phyloP scores from a whole-genome alignment of 2,329 filamentous ascomycete species.

The Akanthomyces muscarius region DNA sequence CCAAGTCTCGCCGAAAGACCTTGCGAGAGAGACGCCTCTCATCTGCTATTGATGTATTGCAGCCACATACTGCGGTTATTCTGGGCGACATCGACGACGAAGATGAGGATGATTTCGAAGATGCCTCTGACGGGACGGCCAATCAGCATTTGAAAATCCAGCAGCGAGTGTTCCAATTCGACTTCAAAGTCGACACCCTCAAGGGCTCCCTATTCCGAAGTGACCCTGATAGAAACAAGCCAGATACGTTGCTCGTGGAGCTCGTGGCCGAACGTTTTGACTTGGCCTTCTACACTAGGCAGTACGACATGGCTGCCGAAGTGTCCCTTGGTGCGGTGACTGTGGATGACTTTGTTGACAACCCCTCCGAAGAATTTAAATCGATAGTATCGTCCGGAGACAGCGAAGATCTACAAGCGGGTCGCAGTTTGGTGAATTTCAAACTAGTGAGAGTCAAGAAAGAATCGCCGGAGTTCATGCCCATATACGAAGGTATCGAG shows the following conservation, averaged over 20 bases:
- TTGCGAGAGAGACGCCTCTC: slow-evolving; percentile 55
- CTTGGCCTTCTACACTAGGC: slow-evolving; percentile 80
- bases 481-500: slow-evolving; percentile 86
- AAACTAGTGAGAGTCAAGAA: slow-evolving; percentile 88
- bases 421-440: slow-evolving; percentile 79
- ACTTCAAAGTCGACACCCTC: slow-evolving; percentile 90
- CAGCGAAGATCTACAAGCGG: slow-evolving; percentile 66
- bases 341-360: slow-evolving; percentile 92
- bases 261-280: slow-evolving; percentile 85
- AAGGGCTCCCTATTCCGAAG: slow-evolving; percentile 89
- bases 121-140: slow-evolving; percentile 55
- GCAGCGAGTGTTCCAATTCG: slow-evolving; percentile 91
- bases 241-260: slow-evolving; percentile 82
- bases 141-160: slow-evolving; percentile 66
- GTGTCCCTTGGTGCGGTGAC: slow-evolving; percentile 82
- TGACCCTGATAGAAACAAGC: slow-evolving; percentile 69
- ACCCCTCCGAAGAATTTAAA: slow-evolving; percentile 85
- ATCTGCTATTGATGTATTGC: slow-evolving; percentile 69
- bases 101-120: slow-evolving; percentile 63
- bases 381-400: slow-evolving; percentile 89
- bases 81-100: slow-evolving; percentile 72
- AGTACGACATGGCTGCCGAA: slow-evolving; percentile 90
- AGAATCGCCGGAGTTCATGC: slow-evolving; percentile 88
- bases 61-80: slow-evolving; percentile 71
- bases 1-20: slow-evolving; percentile 40